Conservation (phyloP, 2,329 filamentous ascomycete species). For the Geosmithia morbida region DNA sequence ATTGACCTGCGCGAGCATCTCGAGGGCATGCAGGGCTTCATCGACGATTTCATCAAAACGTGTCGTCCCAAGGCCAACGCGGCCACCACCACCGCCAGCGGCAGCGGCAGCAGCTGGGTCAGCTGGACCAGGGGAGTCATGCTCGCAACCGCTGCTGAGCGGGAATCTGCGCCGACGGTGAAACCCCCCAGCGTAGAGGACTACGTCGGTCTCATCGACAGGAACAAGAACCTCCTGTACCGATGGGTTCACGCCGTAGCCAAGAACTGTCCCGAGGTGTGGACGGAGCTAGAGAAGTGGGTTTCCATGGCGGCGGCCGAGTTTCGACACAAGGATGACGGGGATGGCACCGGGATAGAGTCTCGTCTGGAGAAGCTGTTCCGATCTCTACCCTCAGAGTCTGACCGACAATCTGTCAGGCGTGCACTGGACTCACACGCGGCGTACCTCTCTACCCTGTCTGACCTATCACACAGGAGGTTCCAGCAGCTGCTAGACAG, state of each 20-base stretch:
- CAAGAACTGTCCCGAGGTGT: constrained; percentile 52
- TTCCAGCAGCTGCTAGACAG: constrained; percentile 42
- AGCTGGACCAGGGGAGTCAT: constrained; percentile 5
- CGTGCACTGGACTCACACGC: constrained; percentile 32
- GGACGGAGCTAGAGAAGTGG: constrained; percentile 45
- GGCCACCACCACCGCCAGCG: not conserved
- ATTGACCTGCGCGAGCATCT: constrained; percentile 59
- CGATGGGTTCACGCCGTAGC: constrained; percentile 58
- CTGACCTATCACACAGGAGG: constrained; percentile 34
- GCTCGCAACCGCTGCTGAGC: not conserved
- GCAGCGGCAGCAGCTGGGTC: constrained; percentile 9
- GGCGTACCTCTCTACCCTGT: constrained; percentile 40
- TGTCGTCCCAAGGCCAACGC: constrained; percentile 26
- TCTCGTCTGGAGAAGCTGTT: constrained; percentile 26
- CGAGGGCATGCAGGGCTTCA: constrained; percentile 50
- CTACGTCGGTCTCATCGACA: constrained; percentile 51
- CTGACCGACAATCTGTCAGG: constrained; percentile 29
- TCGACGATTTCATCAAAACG: constrained; percentile 55
- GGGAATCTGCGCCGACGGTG: not conserved
- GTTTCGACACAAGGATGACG: constrained; percentile 26
- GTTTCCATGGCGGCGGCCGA: constrained; percentile 39
- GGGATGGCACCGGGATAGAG: constrained; percentile 15
- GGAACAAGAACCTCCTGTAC: constrained; percentile 49
- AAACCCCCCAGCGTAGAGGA: constrained; percentile 51
- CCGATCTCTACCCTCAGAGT: constrained; percentile 23